phyloP scores from a whole-genome alignment of 805 yeast genomes.

The Yarrowia sp. region DNA sequence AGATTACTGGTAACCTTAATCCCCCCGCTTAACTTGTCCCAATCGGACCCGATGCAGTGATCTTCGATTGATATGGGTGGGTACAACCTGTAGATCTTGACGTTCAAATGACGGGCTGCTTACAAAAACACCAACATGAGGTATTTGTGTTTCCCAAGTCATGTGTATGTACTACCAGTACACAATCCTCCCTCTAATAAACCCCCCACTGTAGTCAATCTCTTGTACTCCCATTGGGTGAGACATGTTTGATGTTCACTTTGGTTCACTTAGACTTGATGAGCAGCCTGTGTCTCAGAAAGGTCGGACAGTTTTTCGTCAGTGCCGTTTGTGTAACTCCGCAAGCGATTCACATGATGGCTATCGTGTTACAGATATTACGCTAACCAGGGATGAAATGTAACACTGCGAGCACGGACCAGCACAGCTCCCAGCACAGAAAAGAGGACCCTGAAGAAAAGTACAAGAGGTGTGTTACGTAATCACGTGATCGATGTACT shows the following conservation, averaged over 20 bases:
- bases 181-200: no score
- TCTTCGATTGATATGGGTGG: neutral
- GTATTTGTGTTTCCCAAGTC: neutral
- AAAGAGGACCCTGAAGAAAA: no score
- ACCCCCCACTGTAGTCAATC: neutral
- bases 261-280: neutral
- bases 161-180: no score
- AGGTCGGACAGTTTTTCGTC: neutral
- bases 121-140: neutral
- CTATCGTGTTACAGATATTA: neutral
- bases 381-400: neutral
- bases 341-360: neutral
- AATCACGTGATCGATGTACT: neutral
- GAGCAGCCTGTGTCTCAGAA: conserved; percentile 16
- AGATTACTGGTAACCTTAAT: neutral
- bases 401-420: neutral
- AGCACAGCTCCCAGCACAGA: no score
- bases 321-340: neutral
- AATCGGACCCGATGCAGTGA: conserved; percentile 4
- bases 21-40: conserved; percentile 18
- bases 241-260: conserved; percentile 16
- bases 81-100: no score
- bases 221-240: neutral
- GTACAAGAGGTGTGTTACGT: no score
- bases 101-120: no score